A percentile compares a stretch with the other conserved stretches of the same genome.
phyloP scores from a whole-genome alignment of 306 rosid species.

The Cucumis hystrix region DNA sequence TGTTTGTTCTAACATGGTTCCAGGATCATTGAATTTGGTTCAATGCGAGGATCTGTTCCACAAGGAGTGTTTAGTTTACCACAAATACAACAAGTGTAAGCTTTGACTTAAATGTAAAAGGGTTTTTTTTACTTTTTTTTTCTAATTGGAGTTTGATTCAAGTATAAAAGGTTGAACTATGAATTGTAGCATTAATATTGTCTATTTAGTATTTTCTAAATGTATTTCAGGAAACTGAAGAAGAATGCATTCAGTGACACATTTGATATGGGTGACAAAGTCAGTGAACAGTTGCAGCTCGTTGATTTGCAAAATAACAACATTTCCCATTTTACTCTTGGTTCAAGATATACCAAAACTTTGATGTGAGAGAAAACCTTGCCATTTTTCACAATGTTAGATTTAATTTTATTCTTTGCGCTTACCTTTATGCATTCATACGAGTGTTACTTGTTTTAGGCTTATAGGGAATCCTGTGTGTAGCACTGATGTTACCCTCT shows the following conservation, averaged over 20 bases:
- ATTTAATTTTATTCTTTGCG: background rate
- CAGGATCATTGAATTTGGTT: conserved; percentile 68
- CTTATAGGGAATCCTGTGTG: conserved; percentile 84
- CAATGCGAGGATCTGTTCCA: conserved; percentile 65
- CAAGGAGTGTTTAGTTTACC: conserved; percentile 48
- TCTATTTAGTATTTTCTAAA: background rate
- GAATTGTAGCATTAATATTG: background rate
- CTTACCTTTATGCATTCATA: conserved; percentile 8
- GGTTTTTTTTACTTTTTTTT: too few species aligned
- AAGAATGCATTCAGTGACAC: conserved; percentile 50
- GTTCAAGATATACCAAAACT: conserved; percentile 37
- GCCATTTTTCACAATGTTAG: background rate
- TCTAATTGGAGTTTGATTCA: too few species aligned
- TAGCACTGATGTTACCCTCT: conserved; percentile 7
- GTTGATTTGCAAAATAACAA: conserved; percentile 75
- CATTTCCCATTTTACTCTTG: conserved; percentile 32
- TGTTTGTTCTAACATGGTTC: background rate
- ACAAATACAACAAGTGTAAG: conserved; percentile 89
- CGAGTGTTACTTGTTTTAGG: conserved; percentile 28
- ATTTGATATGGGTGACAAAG: conserved; percentile 48
- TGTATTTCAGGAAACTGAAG: conserved; percentile 49
- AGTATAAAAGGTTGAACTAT: background rate
- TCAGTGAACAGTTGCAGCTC: conserved; percentile 49
- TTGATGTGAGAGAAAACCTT: conserved; percentile 42
- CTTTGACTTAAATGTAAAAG: conserved; percentile 1